Evolutionary conservation across 148 eudicot genomes (phyloP), one percentile per base, ranked within the genome.

Genomic region (Fagopyrum tataricum): DNA sequence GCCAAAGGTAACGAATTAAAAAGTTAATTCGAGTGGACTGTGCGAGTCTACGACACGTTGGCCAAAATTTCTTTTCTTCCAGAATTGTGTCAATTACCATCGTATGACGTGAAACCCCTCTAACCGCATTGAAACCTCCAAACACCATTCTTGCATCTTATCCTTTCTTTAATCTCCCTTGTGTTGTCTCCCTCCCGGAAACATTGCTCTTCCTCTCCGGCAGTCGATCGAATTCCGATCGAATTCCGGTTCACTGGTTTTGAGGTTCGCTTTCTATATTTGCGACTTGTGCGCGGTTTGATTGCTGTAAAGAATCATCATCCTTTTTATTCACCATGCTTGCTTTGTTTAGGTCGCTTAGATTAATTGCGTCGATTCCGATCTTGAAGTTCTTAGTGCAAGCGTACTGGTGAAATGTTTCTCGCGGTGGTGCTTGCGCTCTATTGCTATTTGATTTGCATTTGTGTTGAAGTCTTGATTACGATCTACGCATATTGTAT

Each of bases 91-190:
- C 15, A 49, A 49, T 12, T 49, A 49, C n/a, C 55, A 13, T 49
- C 55, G 55, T 49, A 49, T 2, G 55, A 49, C 55, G 55, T 49
- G 55, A 49, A 13, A 15, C 14, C 55, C 55, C 55, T 18, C 55
- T 15, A 49, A 49, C 55, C 55, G 55, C 55, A 49, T 49, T 12
- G 55, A 49, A 49, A 49, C 55, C 55, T 49, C 55, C 55, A n/a
- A 14, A 15, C 55, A 5, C 55, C 55, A 49, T 12, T 49, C 55
- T 49, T 12, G n/a, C 55, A 15, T 15, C 55, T 14, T 49, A 5
- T n/a, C 2, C 55, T 14, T 49, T 14, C 15, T 49, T 6, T 49
- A 12, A 15, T 12, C 55, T 15, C 55, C n/a, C 55, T 49, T 12
- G 14, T 18, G 5, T n/a, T 49, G 55, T 49, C 55, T 49, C 55